Percentiles rank a stretch among this genome's conserved stretches.
Evolutionary conservation across 129 eudicot species (phyloP).

Genomic region (Deinandra increscens): DNA sequence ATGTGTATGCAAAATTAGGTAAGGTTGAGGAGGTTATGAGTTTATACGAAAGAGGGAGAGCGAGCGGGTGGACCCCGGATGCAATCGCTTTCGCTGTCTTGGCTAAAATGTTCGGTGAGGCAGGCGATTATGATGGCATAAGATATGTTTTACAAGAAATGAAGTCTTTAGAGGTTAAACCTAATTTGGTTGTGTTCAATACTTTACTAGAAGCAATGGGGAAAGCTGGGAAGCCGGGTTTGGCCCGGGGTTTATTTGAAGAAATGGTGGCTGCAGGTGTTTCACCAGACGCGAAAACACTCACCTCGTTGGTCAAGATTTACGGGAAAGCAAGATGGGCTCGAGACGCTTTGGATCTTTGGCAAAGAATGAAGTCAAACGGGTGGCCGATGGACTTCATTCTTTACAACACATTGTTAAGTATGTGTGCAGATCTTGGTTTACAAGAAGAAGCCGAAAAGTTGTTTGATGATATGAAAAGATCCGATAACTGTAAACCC

Average conservation of each 20-base stretch:
- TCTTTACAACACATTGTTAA: conserved; percentile 61
- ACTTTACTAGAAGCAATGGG: conserved; percentile 68
- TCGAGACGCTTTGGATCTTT: conserved; percentile 56
- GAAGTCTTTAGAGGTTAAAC: conserved; percentile 58
- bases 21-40: conserved; percentile 76
- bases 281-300: conserved; percentile 56
- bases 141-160: conserved; percentile 62
- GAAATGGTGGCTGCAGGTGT: conserved; percentile 64
- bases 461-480: conserved; percentile 65
- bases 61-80: conserved; percentile 73
- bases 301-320: conserved; percentile 58
- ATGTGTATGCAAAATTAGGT: conserved; percentile 63
- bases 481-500: conserved; percentile 41
- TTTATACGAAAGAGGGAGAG: conserved; percentile 62
- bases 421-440: conserved; percentile 78
- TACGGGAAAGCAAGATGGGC: conserved; percentile 75
- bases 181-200: conserved; percentile 63
- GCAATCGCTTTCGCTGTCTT: conserved; percentile 58
- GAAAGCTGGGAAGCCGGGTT: conserved; percentile 60
- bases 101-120: conserved; percentile 65
- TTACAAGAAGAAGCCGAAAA: conserved; percentile 63
- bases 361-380: conserved; percentile 62
- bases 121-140: conserved; percentile 74
- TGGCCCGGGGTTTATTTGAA: conserved; percentile 62
- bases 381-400: conserved; percentile 71